These are phyloP conservation scores for Penicillium alfredii DNA, from an alignment of 495 filamentous ascomycete species.

Conservation along the genomic window DNA sequence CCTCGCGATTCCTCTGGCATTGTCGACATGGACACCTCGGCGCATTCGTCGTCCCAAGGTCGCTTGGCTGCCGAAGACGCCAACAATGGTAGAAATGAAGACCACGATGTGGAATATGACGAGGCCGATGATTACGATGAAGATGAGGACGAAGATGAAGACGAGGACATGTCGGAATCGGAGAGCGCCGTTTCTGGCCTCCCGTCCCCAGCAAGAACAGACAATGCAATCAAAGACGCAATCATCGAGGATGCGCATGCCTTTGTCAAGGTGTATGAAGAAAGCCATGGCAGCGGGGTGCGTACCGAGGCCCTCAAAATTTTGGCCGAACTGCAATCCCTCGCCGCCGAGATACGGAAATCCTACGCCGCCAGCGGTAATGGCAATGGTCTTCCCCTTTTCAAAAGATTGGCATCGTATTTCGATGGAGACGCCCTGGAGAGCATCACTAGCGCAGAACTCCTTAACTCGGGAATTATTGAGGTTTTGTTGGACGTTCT, in stretches of 20 bases:
- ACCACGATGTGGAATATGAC: constrained; percentile 49
- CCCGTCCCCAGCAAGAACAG: constrained; percentile 38
- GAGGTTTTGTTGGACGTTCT: constrained; percentile 77
- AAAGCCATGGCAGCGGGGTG: constrained; percentile 62
- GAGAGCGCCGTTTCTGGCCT: constrained; percentile 52
- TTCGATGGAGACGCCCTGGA: constrained; percentile 84
- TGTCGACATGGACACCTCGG: constrained; percentile 20
- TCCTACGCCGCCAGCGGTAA: constrained; percentile 57
- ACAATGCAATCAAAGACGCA: constrained; percentile 62
- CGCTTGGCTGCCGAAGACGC: neutral
- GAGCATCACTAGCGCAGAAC: constrained; percentile 94
- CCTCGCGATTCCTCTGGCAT: constrained; percentile 6
- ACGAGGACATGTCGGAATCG: constrained; percentile 62
- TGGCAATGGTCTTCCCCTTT: constrained; percentile 52
- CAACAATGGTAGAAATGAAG: constrained; percentile 37
- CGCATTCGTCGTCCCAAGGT: constrained; percentile 9
- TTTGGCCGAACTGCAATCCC: constrained; percentile 59
- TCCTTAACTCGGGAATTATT: constrained; percentile 85
- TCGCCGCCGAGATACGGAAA: constrained; percentile 64
- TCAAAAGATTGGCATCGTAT: constrained; percentile 71
- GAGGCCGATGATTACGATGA: constrained; percentile 53
- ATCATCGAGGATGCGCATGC: constrained; percentile 69
- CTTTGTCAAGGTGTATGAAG: constrained; percentile 80
- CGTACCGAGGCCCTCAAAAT: constrained; percentile 72
- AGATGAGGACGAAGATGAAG: constrained; percentile 54